Evolutionary conservation across 768 basidiomycete species (phyloP).

Genomic region (Tulasnella sp.): DNA sequence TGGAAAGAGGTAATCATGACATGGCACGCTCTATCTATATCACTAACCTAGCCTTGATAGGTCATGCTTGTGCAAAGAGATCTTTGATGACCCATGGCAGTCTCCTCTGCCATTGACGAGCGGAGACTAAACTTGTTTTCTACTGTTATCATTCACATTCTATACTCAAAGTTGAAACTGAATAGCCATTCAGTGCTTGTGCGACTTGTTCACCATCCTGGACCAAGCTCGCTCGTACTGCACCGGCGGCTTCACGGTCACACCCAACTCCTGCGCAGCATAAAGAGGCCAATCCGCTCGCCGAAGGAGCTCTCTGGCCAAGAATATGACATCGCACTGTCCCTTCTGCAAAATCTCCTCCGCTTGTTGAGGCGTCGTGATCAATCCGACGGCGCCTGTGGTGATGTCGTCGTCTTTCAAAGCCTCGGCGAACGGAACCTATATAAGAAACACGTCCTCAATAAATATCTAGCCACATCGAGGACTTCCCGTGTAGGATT

Average conservation of each 20-base stretch:
- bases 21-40: background rate
- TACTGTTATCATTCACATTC: no score
- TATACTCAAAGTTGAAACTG: no score
- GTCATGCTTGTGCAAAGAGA: background rate
- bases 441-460: constrained; percentile 30
- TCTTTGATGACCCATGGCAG: no score
- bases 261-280: constrained; percentile 53
- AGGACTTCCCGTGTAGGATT: background rate
- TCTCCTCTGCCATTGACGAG: no score
- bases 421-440: constrained; percentile 59
- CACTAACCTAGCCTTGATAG: background rate
- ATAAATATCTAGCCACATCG: background rate
- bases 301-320: constrained; percentile 57
- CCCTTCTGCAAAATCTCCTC: constrained; percentile 54
- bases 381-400: constrained; percentile 59
- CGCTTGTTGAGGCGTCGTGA: constrained; percentile 51
- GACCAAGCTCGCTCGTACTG: constrained; percentile 59
- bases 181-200: no score
- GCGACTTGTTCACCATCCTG: constrained; percentile 26
- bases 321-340: constrained; percentile 55
- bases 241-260: constrained; percentile 53
- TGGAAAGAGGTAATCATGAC: constrained; percentile 1
- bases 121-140: no score
- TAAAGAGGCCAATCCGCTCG: constrained; percentile 40
- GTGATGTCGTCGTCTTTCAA: constrained; percentile 47